Evolutionary conservation across 192 early-diverging fungal species (phyloP).

Genomic region (Blastocladiella britannica): DNA sequence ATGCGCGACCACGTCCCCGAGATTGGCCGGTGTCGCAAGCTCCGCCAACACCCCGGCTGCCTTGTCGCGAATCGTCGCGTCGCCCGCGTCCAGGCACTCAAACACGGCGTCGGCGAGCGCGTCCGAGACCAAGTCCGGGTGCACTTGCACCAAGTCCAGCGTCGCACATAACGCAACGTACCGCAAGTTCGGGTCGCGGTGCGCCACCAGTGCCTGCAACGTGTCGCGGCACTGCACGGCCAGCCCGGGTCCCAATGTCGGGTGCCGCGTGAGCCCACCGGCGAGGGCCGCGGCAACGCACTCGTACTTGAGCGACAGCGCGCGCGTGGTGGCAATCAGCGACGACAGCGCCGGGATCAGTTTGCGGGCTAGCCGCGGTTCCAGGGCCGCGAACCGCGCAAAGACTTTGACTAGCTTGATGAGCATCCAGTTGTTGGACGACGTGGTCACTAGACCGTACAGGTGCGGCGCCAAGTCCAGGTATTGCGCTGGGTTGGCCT

Average conservation of each 20-base stretch:
- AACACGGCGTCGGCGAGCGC: conserved; percentile 59
- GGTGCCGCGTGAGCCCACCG: conserved; percentile 49
- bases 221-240: conserved; percentile 66
- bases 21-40: conserved; percentile 65
- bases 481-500: conserved; percentile 80
- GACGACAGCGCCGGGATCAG: conserved; percentile 60
- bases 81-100: conserved; percentile 73
- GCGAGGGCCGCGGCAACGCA: conserved; percentile 82
- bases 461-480: conserved; percentile 83
- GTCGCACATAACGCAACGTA: background rate
- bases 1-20: conserved; percentile 54
- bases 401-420: conserved; percentile 99
- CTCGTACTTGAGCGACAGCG: conserved; percentile 96
- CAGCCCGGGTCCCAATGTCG: conserved; percentile 27
- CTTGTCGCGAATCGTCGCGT: conserved; percentile 73
- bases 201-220: conserved; percentile 58
- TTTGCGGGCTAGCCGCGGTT: conserved; percentile 82
- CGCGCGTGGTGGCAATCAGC: conserved; percentile 66
- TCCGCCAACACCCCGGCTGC: conserved; percentile 67
- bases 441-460: conserved; percentile 72
- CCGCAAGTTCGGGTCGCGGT: conserved; percentile 62
- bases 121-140: conserved; percentile 60
- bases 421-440: conserved; percentile 97
- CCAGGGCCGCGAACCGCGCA: conserved; percentile 69
- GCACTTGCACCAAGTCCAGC: conserved; percentile 2